Evolutionary conservation across 2,329 filamentous ascomycete genomes (phyloP), one percentile per base, ranked within the genome.

Genomic region (Monosporascus sp.): DNA sequence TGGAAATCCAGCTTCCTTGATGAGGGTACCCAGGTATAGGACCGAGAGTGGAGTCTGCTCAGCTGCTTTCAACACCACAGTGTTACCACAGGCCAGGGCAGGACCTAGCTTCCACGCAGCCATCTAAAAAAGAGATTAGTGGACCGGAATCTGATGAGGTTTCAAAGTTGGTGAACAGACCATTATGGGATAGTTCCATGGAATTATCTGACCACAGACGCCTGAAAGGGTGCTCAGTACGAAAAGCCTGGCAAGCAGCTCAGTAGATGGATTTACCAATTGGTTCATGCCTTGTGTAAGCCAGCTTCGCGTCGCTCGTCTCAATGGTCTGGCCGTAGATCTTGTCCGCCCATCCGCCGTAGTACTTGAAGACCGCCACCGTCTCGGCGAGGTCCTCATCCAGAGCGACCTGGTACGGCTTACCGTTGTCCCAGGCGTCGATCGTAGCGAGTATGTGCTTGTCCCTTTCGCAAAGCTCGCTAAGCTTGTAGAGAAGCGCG

Each of bases 381-480:
- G 72, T 70, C 56, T 74, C 71, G 1, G 66, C 73, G 6, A 91
- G 59, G 63, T 92, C 89, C 43, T 31, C 43, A 49, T 87, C 86
- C 43, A 85, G 65, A 0, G 88, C 76, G 11, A 85, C 83, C 2
- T 71, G 69, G 68, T 88, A 90, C 1, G 87, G 84, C 66, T 90
- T 89, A 66, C 87, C 89, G 61, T 91, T 92, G 65, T 94, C 89
- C 88, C 88, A 93, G 0, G 90, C 89, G 70, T 95, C 89, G 6
- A 79, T 68, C 1, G 75, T 76, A 5, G 75, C 75, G 5, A 79
- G 64, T 0, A 62, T 51, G 37, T 75, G 72, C 25, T 75, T 77
- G 65, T 93, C 76, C 64, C 84, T 68, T 57, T 89, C 84, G 22
- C 91, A 74, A 22, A 94, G 74, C 49, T 88, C 80, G 14, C 86